Evolutionary conservation across 139 green algal species (phyloP).

Genomic region (Asterochloris sp.): DNA sequence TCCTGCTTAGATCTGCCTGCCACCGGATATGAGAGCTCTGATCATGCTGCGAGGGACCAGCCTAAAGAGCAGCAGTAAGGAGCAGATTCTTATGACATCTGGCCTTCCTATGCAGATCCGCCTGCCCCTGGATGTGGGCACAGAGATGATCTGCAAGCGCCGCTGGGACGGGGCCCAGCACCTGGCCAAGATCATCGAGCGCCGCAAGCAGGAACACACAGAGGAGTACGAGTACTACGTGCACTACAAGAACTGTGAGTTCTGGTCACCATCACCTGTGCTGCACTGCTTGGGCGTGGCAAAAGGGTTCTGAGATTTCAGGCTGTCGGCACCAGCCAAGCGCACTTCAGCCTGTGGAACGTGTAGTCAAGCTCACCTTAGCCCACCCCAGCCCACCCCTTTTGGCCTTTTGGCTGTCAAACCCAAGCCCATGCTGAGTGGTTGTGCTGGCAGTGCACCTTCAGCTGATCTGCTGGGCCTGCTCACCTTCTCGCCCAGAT

Average conservation of each 20-base stretch:
- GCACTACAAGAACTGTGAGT: constrained; percentile 79
- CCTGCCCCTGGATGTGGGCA: constrained; percentile 83
- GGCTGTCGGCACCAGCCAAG: too few species aligned
- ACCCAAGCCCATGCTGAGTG: too few species aligned
- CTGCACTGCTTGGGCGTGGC: too few species aligned
- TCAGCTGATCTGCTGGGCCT: too few species aligned
- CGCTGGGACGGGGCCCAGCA: constrained; percentile 72
- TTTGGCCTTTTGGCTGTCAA: too few species aligned
- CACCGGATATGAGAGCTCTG: not conserved
- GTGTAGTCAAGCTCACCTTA: too few species aligned
- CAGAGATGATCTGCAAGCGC: constrained; percentile 71
- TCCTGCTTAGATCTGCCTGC: not conserved
- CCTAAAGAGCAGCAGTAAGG: not conserved
- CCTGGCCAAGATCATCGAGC: constrained; percentile 81
- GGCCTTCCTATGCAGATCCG: constrained; percentile 40
- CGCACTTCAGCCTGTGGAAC: too few species aligned
- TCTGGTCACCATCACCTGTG: too few species aligned
- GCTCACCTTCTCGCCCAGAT: too few species aligned
- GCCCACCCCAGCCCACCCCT: too few species aligned
- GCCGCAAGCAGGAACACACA: constrained; percentile 33
- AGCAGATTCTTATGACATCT: not conserved
- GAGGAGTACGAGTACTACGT: constrained; percentile 94
- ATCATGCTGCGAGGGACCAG: not conserved
- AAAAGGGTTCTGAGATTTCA: too few species aligned
- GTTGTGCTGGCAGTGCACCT: too few species aligned